Evolutionary conservation across 2,329 filamentous ascomycete species (phyloP).

Genomic region (Pseudocercospora crystallina): DNA sequence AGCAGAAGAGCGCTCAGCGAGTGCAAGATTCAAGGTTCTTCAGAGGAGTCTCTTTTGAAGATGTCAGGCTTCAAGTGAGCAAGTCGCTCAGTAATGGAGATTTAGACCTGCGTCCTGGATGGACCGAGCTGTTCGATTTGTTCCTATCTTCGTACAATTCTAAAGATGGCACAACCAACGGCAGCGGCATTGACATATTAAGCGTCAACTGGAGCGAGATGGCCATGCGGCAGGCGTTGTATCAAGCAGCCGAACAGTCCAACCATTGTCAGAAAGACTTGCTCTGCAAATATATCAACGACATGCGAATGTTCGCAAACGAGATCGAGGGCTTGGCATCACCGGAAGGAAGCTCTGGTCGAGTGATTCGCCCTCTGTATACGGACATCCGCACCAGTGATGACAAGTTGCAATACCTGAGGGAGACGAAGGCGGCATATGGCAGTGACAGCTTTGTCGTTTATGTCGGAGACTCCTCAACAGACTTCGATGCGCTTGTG

Average conservation of each 20-base stretch:
- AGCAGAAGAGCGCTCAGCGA: constrained; percentile 42
- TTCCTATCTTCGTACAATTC: constrained; percentile 13
- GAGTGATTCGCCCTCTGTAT: constrained; percentile 25
- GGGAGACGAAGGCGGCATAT: neutral
- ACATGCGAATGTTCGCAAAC: constrained; percentile 34
- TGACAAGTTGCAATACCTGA: constrained; percentile 41
- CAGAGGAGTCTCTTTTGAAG: constrained; percentile 33
- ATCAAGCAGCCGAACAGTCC: constrained; percentile 6
- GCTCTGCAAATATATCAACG: constrained; percentile 12
- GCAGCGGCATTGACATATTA: constrained; percentile 36
- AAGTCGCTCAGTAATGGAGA: constrained; percentile 32
- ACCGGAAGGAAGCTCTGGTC: neutral
- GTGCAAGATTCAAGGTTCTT: constrained; percentile 44
- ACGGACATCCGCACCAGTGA: constrained; percentile 38
- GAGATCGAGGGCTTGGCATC: constrained; percentile 32
- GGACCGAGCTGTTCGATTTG: constrained; percentile 34
- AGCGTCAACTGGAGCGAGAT: constrained; percentile 51
- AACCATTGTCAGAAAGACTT: constrained; percentile 2
- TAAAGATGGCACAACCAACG: neutral
- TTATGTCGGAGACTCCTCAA: constrained; percentile 51
- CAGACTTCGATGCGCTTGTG: constrained; percentile 48
- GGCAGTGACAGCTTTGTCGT: constrained; percentile 29
- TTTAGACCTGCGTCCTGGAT: constrained; percentile 40
- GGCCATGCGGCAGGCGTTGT: constrained; percentile 39
- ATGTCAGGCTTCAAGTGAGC: constrained; percentile 32